Evolutionary conservation across 495 filamentous ascomycete genomes (phyloP), one percentile per base, ranked within the genome.

Genomic region (Penicillium parvum): DNA sequence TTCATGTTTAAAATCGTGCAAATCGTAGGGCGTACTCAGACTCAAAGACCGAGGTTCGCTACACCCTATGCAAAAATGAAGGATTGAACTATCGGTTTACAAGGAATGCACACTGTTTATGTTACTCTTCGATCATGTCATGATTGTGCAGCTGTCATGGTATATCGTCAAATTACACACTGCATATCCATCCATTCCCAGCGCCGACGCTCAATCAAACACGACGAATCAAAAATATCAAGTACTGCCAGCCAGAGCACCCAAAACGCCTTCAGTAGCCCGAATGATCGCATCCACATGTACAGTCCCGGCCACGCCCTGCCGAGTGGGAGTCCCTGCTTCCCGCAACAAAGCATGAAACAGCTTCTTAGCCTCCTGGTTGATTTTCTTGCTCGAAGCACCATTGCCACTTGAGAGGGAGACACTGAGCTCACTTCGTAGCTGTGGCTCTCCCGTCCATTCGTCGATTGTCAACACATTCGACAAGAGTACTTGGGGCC

Each of bases 381-480:
- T 61, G 8, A 68, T 55, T 12, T 65, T 69, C 18, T 43, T 61
- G 8, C 49, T 47, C 1, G 47, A 33, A 9, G 36, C 47, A 16
- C 30, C 46, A 19, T 47, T 39, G 7, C 32, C 22, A 37, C 38
- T 42, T 15, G 52, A 28, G 4, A 33, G 14, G n/a, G 70, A 58
- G 29, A 73, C 40, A 28, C 57, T 66, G 35, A 69, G 53, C 18
- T 60, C 57, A 1, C 68, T 58, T 32, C 46, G 48, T 7, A 73
- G 50, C 34, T 61, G 64, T 11, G 64, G 67, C 43, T 62, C 66
- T 32, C 68, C 60, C 28, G 64, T 67, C 69, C 61, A 74, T 22
- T 63, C 66, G 42, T 67, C 67, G 25, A 68, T 50, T 19, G 25
- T 42, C 38, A 68, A 50, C 8, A 47, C 48, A 47, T 60, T 73